Percentiles rank a stretch among this genome's conserved stretches.
Evolutionary conservation across 768 basidiomycete species (phyloP).

Genomic region (Ephemerocybe angulata): DNA sequence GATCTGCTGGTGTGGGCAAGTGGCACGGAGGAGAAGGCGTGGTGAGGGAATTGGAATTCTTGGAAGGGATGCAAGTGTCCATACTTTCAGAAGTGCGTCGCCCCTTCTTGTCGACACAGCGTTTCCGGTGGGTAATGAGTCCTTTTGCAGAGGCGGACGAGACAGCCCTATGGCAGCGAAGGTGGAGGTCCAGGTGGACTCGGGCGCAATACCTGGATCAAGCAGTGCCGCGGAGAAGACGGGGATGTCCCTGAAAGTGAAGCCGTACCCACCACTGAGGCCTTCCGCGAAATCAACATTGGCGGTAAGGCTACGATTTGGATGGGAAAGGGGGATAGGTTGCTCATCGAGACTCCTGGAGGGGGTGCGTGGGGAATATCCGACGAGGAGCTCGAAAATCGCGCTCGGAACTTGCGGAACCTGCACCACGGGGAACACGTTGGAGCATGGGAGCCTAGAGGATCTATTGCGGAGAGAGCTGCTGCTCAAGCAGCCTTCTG

Average conservation of each 20-base stretch:
- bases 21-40: conserved; percentile 85
- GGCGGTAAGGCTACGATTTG: conserved; percentile 84
- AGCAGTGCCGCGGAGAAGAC: conserved; percentile 60
- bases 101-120: conserved; percentile 3
- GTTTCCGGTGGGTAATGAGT: neutral
- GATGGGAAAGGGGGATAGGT: conserved; percentile 84
- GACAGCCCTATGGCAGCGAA: conserved; percentile 82
- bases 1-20: conserved; percentile 66
- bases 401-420: conserved; percentile 5
- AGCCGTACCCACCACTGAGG: conserved; percentile 23
- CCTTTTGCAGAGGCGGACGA: conserved; percentile 62
- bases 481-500: conserved; percentile 62
- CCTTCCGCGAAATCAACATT: conserved; percentile 67
- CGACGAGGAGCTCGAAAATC: conserved; percentile 27
- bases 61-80: conserved; percentile 79
- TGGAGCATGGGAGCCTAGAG: conserved; percentile 64
- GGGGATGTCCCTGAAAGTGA: conserved; percentile 54
- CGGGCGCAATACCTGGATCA: conserved; percentile 89
- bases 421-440: conserved; percentile 24
- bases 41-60: conserved; percentile 77
- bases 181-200: conserved; percentile 69
- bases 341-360: conserved; percentile 85
- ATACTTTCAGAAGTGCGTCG: conserved; percentile 75
- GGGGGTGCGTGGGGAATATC: conserved; percentile 80
- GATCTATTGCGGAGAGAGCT: conserved; percentile 62